Conservation (phyloP, 2,329 filamentous ascomycete species). For the Epichloe hybrida region DNA sequence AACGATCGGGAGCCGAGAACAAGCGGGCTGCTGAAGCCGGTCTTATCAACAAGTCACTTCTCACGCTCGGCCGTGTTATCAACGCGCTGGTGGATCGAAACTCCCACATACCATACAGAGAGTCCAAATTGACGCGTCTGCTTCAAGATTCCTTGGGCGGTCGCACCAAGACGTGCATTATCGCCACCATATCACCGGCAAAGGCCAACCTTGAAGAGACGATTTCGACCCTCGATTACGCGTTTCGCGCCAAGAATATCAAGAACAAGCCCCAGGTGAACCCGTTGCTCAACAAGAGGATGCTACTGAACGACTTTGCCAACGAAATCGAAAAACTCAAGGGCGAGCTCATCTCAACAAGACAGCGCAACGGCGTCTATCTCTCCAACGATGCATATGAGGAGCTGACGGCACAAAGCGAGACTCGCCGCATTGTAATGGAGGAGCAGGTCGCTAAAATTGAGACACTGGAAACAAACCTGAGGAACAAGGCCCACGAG, state of each 20-base stretch:
- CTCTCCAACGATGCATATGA: slow-evolving; percentile 80
- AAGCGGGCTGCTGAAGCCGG: slow-evolving; percentile 93
- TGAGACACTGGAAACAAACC: slow-evolving; percentile 77
- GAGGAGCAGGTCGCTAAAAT: slow-evolving; percentile 90
- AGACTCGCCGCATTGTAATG: slow-evolving; percentile 78
- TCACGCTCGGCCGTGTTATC: slow-evolving; percentile 91
- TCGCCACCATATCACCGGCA: slow-evolving; percentile 87
- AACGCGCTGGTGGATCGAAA: slow-evolving; percentile 88
- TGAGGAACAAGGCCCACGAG: slow-evolving; percentile 89
- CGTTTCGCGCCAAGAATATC: slow-evolving; percentile 96
- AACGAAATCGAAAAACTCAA: slow-evolving; percentile 89
- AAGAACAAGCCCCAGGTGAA: slow-evolving; percentile 96
- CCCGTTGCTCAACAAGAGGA: slow-evolving; percentile 84
- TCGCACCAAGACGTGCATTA: slow-evolving; percentile 95
- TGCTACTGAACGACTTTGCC: slow-evolving; percentile 78
- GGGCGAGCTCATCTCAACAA: slow-evolving; percentile 80
- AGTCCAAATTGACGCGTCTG: slow-evolving; percentile 89
- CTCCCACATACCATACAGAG: slow-evolving; percentile 78
- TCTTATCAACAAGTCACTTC: slow-evolving; percentile 92
- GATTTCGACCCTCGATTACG: slow-evolving; percentile 94
- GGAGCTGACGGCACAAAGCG: slow-evolving; percentile 80
- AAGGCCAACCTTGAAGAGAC: slow-evolving; percentile 96
- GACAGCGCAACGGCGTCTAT: slow-evolving; percentile 91
- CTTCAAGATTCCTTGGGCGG: slow-evolving; percentile 95
- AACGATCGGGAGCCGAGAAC: slow-evolving; percentile 92